Base-by-base conservation (phyloP, 73 alveolate genomes). In the Paramecium sexaurelia region DNA sequence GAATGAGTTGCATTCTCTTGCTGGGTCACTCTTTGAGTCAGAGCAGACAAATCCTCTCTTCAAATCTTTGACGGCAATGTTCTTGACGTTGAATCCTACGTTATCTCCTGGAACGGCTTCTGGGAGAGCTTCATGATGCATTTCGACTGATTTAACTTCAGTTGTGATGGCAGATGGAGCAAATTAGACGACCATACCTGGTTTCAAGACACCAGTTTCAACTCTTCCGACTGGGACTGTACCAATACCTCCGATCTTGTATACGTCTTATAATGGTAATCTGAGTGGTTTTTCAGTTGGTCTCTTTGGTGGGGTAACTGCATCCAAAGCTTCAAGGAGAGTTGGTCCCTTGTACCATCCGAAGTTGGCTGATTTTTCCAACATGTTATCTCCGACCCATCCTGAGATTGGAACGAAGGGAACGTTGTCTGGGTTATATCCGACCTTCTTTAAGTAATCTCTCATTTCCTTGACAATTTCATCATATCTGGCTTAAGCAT, bases 301-400 rank as follows among this genome's bases (percentile, higher is more conserved):
- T 94, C 99, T 95, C 93, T 94, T 94, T 86, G 99, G 99, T 41
- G 94, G 96, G 51, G 94, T 91, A 75, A 97, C 93, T 47, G 93
- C 94, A 95, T 98, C 99, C 75, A 98, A 92, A 91, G 98, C 99
- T 92, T 97, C 99, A 39, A 97, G 66, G 93, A 98, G 96, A 27
- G 99, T 96, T 37, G 98, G 97, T 15, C 99, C 99, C 51, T 92
- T 98, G 95, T 98, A 98, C 99, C 99, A 98, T 26, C 97, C 93
- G 93, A 95, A 87, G 97, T 95, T 97, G 22, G 94, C 90, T 45
- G 96, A 95, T 92, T 95, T 90, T 93, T 97, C 98, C 84, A 96
- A 91, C 98, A 96, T 92, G 93, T 96, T 98, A 78, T 96, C 99
- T 33, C 99, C 99, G 88, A 92, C 84, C 93, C 91, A 95, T 93